Evolutionary conservation across 176 grass and related monocot species (phyloP), one percentile per base, ranked within the genome.

Genomic region (Panicum miliaceum): DNA sequence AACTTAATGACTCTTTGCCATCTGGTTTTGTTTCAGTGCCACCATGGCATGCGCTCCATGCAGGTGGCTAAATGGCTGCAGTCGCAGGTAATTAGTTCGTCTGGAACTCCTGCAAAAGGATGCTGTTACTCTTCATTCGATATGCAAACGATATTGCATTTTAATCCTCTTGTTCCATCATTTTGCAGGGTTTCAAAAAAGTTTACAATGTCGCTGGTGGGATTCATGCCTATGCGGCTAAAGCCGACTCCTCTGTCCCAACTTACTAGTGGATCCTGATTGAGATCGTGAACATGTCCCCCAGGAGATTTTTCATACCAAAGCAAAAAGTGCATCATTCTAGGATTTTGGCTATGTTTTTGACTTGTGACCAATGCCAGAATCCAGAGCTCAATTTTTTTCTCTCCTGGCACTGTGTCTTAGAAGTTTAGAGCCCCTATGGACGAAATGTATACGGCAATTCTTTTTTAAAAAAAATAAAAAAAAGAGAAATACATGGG

Each of bases 31-130:
- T 81, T 71, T 15, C 90, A 98, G 96, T 98, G 96, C 45, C 93
- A 98, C 81, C 93, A 94, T 79, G 93, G 93, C 20, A 83, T 98
- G 82, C 89, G 96, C 32, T 98, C 96, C 22, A 91, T 98, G 81
- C 96, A 98, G 80, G 93, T 98, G 20, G 93, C 91, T 5, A 95
- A 96, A 80, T 98, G 96, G 93, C 76, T 98, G 91, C 96, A 98
- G 42, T 91, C 96, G 41, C 96, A 98, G 93, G 96, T 96, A 88
- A 73, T 1, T 46, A 32, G 43, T 67, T 22, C 35, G 56, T 15
- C 70, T 9, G 3, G 6, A 32, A 20, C 59, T 67, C 32, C 50
- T 61, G 35, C 14, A 46, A 48, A 57, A 38, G 2, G 37, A 20
- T 58, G 52, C 18, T 29, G 7, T 3, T 77, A 18, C 42, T 25